These are phyloP conservation scores for Ogataea hybrid DNA, from an alignment of 1,139 yeast genomes.

Conservation along the genomic window DNA sequence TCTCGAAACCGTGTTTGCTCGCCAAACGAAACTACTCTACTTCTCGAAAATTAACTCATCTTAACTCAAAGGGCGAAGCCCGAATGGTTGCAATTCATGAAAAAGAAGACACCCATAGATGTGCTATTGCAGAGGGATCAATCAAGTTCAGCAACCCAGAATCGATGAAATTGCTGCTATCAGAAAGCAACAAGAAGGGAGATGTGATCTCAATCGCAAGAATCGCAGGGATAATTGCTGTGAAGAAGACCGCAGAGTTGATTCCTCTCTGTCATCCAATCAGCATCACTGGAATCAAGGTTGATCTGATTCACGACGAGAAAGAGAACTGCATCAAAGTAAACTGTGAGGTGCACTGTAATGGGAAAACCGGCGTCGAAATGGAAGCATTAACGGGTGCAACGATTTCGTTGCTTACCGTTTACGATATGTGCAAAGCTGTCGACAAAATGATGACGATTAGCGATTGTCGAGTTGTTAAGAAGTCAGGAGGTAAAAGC, in stretches of 20 bases:
- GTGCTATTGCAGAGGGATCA: constrained; percentile 42
- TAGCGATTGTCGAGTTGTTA: constrained; percentile 35
- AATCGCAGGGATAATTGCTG: constrained; percentile 50
- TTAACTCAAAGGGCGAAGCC: constrained; percentile 43
- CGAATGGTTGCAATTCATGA: constrained; percentile 45
- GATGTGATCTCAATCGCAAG: constrained; percentile 48
- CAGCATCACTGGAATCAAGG: constrained; percentile 38
- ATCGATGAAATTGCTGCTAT: constrained; percentile 33
- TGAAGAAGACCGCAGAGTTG: constrained; percentile 41
- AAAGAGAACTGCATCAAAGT: constrained; percentile 29
- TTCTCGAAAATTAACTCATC: constrained; percentile 38
- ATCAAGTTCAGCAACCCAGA: constrained; percentile 36
- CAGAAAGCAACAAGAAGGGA: constrained; percentile 44
- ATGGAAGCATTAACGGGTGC: constrained; percentile 53
- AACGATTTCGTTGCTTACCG: constrained; percentile 39
- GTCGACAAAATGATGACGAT: constrained; percentile 47
- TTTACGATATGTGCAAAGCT: constrained; percentile 57
- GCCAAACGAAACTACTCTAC: constrained; percentile 4
- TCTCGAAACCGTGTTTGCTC: neutral
- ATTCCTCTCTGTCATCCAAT: constrained; percentile 52
- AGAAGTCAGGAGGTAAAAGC: constrained; percentile 43
- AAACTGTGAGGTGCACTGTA: constrained; percentile 39
- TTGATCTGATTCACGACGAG: constrained; percentile 28
- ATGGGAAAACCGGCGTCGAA: constrained; percentile 52
- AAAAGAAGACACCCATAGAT: constrained; percentile 38